Conservation (phyloP, 2,329 filamentous ascomycete species). For the Colletotrichum destructivum region DNA sequence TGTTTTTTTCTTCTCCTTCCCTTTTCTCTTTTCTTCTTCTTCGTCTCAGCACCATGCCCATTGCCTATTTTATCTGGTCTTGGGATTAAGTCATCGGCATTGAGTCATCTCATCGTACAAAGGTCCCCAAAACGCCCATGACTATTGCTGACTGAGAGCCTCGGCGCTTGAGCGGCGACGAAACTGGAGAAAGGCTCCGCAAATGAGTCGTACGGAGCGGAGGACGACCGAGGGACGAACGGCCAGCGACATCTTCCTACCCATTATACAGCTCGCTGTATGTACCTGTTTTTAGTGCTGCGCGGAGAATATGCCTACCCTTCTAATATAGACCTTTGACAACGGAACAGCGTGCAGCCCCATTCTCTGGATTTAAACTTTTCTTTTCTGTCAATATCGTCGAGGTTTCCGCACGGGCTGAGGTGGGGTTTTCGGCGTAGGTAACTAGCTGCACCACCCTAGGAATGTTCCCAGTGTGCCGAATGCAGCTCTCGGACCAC, state of each 20-base stretch:
- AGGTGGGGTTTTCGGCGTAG: not conserved
- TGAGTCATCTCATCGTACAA: conserved; percentile 8
- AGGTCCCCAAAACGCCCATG: not conserved
- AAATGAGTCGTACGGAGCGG: conserved; percentile 5
- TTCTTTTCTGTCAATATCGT: not conserved
- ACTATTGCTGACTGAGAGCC: not conserved
- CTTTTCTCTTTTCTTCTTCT: no score
- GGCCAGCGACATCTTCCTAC: no score
- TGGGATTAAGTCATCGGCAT: not conserved
- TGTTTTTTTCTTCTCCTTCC: no score
- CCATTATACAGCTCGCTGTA: no score
- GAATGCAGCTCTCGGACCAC: conserved; percentile 10
- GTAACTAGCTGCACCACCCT: not conserved
- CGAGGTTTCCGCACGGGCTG: conserved; percentile 6
- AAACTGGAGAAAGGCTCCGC: conserved; percentile 2
- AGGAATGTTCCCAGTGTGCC: not conserved
- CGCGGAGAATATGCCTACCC: no score
- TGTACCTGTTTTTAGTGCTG: no score
- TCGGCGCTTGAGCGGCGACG: not conserved
- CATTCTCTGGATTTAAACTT: no score
- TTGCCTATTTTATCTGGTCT: not conserved
- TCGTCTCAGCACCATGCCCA: not conserved
- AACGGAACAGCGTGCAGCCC: no score
- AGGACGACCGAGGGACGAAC: not conserved
- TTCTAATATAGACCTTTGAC: not conserved